Percentiles rank a stretch among this genome's conserved stretches.
Conservation (phyloP, 2,329 filamentous ascomycete genomes). For the Aspergillus uvarum region DNA sequence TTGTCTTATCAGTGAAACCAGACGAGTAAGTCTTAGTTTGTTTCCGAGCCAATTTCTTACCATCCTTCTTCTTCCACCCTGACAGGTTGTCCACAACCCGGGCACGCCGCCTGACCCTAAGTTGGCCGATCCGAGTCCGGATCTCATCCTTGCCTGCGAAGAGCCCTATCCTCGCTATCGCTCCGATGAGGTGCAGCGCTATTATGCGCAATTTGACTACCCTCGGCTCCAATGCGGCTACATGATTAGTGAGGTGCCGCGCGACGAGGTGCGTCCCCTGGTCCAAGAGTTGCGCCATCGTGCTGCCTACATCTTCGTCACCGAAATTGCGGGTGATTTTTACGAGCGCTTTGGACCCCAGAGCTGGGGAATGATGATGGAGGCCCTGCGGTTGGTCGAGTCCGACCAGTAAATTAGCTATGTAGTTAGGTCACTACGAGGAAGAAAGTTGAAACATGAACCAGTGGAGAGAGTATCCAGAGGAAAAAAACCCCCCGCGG, state of each 20-base stretch:
- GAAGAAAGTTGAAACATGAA: background rate
- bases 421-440: background rate
- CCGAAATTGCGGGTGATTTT: constrained; percentile 17
- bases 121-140: constrained; percentile 8
- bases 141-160: constrained; percentile 18
- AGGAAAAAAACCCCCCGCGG: background rate
- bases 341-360: constrained; percentile 18
- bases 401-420: no score
- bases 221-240: constrained; percentile 14
- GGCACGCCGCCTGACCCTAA: constrained; percentile 15
- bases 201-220: constrained; percentile 8
- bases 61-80: background rate
- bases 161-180: constrained; percentile 15
- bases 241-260: constrained; percentile 18
- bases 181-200: constrained; percentile 17
- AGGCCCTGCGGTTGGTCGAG: constrained; percentile 6
- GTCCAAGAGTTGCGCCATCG: constrained; percentile 16
- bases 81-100: constrained; percentile 19
- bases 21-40: background rate
- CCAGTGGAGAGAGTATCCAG: background rate
- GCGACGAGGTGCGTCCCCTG: constrained; percentile 12
- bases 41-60: background rate
- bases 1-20: background rate
- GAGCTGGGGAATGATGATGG: constrained; percentile 16
- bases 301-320: constrained; percentile 16